Conservation (phyloP, 306 rosid species). For the Delonix regia region DNA sequence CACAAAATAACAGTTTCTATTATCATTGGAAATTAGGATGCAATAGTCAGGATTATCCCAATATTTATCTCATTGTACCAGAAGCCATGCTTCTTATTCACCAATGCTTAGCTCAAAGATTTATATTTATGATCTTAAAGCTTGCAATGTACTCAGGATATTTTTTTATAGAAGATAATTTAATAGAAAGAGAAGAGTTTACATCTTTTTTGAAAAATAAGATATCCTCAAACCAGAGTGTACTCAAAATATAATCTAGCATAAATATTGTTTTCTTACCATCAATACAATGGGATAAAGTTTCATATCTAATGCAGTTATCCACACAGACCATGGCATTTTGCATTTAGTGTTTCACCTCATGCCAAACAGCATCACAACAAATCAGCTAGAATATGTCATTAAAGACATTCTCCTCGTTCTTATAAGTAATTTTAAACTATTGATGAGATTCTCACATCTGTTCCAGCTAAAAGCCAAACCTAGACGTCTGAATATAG, state of each 20-base stretch:
- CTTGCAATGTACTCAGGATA: neutral
- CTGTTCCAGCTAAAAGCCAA: slow-evolving; percentile 8
- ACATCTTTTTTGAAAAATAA: neutral
- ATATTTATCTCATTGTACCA: slow-evolving; percentile 3
- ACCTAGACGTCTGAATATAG: slow-evolving; percentile 2
- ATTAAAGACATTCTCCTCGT: slow-evolving; percentile 25
- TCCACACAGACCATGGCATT: slow-evolving; percentile 18
- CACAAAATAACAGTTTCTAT: slow-evolving; percentile 19
- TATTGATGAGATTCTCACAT: slow-evolving; percentile 15
- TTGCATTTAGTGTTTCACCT: slow-evolving; percentile 14
- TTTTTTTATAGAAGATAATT: neutral
- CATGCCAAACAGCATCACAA: slow-evolving; percentile 20
- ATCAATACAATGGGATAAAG: slow-evolving; percentile 15
- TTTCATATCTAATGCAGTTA: neutral
- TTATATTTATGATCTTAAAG: slow-evolving; percentile 19
- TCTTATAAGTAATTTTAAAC: slow-evolving; percentile 17
- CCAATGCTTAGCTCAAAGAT: slow-evolving; percentile 4
- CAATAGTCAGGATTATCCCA: neutral
- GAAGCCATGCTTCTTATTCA: slow-evolving; percentile 30
- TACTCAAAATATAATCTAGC: slow-evolving; percentile 20
- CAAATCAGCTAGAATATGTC: slow-evolving; percentile 19
- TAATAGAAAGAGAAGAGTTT: neutral
- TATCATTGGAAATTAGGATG: neutral
- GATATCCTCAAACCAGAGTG: neutral
- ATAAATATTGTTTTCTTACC: slow-evolving; percentile 20